A percentile compares a stretch with the other conserved stretches of the same genome.
phyloP scores from a whole-genome alignment of 1,284 basidiomycete genomes.

The Xerocomus cyaneibrunnescens region DNA sequence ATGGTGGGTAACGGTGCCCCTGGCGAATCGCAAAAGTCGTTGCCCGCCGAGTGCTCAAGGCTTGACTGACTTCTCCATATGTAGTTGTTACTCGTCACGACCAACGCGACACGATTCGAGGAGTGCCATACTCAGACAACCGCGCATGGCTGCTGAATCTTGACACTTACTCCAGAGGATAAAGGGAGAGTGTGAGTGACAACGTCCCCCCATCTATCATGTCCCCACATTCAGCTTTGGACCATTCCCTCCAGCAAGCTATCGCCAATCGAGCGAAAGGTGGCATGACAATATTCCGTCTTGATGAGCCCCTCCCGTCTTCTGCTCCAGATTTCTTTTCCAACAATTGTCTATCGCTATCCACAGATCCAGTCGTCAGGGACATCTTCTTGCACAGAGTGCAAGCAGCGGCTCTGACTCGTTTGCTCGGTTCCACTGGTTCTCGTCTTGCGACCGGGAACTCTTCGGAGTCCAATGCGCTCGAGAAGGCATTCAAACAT shows the following conservation, averaged over 20 bases:
- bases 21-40: neutral
- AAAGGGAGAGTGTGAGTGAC: constrained; percentile 6
- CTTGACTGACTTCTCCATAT: neutral
- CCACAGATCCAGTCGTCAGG: constrained; percentile 38
- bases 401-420: constrained; percentile 15
- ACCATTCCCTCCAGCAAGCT: constrained; percentile 18
- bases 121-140: neutral
- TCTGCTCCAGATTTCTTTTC: constrained; percentile 48
- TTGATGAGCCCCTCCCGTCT: constrained; percentile 38
- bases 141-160: neutral
- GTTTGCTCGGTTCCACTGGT: constrained; percentile 54
- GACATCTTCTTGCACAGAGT: constrained; percentile 36
- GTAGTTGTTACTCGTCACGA: neutral
- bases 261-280: constrained; percentile 6
- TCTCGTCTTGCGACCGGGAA: constrained; percentile 56
- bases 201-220: constrained; percentile 2
- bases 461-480: constrained; percentile 25
- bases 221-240: constrained; percentile 11
- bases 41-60: too few relatives aligned
- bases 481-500: constrained; percentile 10
- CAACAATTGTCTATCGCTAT: constrained; percentile 63
- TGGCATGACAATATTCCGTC: constrained; percentile 8
- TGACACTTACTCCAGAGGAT: constrained; percentile 5
- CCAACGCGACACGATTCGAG: too few relatives aligned
- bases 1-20: neutral